Conservation (phyloP, 345 rosid genomes). For the Diplotaxis tenuifolia region DNA sequence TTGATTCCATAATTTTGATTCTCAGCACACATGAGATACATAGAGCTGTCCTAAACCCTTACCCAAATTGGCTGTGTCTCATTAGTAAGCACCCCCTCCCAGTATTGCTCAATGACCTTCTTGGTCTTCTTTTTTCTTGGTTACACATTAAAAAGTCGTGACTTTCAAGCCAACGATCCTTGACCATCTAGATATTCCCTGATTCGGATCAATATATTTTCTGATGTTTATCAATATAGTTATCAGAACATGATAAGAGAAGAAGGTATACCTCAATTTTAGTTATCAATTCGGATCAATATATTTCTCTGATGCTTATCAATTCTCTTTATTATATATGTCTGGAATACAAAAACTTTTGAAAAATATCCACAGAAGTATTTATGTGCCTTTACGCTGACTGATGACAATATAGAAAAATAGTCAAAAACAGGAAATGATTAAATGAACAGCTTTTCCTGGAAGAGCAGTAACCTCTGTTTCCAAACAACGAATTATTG, state of each 20-base stretch:
- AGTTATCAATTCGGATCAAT: too few relatives aligned
- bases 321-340: too few relatives aligned
- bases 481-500: too few relatives aligned
- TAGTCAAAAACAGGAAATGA: too few relatives aligned
- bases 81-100: conserved; percentile 96
- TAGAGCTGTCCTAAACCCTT: neutral
- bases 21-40: neutral
- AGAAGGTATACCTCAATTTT: conserved; percentile 51
- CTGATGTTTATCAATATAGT: neutral
- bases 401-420: too few relatives aligned
- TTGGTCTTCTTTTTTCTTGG: conserved; percentile 90
- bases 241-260: conserved; percentile 1
- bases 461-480: too few relatives aligned
- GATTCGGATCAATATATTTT: neutral
- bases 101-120: conserved; percentile 81
- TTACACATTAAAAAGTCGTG: neutral
- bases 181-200: neutral
- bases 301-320: too few relatives aligned
- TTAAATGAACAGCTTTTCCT: too few relatives aligned
- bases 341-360: too few relatives aligned
- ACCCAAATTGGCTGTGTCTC: conserved; percentile 99
- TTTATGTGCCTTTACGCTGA: too few relatives aligned
- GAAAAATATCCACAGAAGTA: too few relatives aligned
- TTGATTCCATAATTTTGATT: too few relatives aligned
- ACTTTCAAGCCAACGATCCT: neutral